Percentiles rank a stretch among this genome's conserved stretches.
Conservation (phyloP, 352 stramenopile genomes). For the Phytophthora pisi region DNA sequence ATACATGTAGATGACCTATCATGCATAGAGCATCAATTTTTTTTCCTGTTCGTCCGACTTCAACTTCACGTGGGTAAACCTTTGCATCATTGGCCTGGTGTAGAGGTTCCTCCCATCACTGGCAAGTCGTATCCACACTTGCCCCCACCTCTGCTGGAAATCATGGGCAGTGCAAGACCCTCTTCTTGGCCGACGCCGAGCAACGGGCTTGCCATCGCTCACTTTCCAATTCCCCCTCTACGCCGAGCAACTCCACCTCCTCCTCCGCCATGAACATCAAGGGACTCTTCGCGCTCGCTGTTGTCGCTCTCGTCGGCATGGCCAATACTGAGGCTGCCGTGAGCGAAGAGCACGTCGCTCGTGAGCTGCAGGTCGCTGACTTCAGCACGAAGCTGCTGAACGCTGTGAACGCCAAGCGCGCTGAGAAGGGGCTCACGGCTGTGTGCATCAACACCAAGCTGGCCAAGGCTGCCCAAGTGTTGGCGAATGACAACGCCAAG, state of each 20-base stretch:
- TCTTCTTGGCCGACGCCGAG: neutral
- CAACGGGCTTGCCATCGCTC: neutral
- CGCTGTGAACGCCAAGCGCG: slow-evolving; percentile 39
- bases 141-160: neutral
- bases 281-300: slow-evolving; percentile 13
- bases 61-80: neutral
- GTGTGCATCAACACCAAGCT: slow-evolving; percentile 47
- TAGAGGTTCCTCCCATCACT: too few species aligned
- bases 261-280: slow-evolving; percentile 16
- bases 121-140: too few species aligned
- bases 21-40: neutral
- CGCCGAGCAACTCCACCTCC: slow-evolving; percentile 10
- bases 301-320: slow-evolving; percentile 10
- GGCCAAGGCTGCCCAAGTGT: slow-evolving; percentile 26
- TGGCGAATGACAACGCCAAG: slow-evolving; percentile 28
- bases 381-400: slow-evolving; percentile 36
- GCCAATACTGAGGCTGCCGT: slow-evolving; percentile 6
- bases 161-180: neutral
- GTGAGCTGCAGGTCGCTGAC: slow-evolving; percentile 33
- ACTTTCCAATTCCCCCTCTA: slow-evolving; percentile 19
- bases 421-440: slow-evolving; percentile 32
- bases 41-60: neutral
- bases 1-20: too few species aligned
- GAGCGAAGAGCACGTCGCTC: neutral
- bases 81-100: neutral